Evolutionary conservation across 495 filamentous ascomycete genomes (phyloP).

Genomic region (Penicillium bovifimosum): DNA sequence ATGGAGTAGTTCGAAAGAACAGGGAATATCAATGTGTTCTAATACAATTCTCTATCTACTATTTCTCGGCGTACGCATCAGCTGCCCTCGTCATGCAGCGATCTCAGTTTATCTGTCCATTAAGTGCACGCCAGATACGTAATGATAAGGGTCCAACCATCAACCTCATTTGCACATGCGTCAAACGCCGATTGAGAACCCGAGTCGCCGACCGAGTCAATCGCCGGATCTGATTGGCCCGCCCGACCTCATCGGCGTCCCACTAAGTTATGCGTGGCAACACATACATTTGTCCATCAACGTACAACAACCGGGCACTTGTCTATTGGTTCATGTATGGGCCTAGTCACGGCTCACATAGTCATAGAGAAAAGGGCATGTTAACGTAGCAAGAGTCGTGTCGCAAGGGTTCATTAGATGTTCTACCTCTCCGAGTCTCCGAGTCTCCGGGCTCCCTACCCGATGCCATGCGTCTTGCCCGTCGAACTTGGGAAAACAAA

Average conservation of each 20-base stretch:
- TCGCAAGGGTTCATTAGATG: too few species aligned
- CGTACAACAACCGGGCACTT: not conserved
- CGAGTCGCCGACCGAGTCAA: not conserved
- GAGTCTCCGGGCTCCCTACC: too few species aligned
- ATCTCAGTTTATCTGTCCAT: not conserved
- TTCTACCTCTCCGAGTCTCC: too few species aligned
- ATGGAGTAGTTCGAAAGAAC: not conserved
- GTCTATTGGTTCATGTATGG: not conserved
- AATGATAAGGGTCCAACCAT: not conserved
- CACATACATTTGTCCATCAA: not conserved
- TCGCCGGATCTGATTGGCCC: not conserved
- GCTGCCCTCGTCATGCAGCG: not conserved
- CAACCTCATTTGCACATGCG: not conserved
- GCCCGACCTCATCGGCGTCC: not conserved
- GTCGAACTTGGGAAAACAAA: not conserved
- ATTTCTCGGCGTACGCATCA: not conserved
- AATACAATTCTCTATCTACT: not conserved
- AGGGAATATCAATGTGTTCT: not conserved
- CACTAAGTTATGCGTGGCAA: not conserved
- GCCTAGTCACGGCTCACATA: not conserved
- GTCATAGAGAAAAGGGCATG: not conserved
- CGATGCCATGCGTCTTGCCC: not conserved
- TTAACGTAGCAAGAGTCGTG: not conserved
- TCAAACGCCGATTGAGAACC: constrained; percentile 1
- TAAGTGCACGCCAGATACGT: not conserved